Percentiles rank a stretch among this genome's conserved stretches.
Evolutionary conservation across 108 stramenopile genomes (phyloP).

Genomic region (Seminavis robusta): DNA sequence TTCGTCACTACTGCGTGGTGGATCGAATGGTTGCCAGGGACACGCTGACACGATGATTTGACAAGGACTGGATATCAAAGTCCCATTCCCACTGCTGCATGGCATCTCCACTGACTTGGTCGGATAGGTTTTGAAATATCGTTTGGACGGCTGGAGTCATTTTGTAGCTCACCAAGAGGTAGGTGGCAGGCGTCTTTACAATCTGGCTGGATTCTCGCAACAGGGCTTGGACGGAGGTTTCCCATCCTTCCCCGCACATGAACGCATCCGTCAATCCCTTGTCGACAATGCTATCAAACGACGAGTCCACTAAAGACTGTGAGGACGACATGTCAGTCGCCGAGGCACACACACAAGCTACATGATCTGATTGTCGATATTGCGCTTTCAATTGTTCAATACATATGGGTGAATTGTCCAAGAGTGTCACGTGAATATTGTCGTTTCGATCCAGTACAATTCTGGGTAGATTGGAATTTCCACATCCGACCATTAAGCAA

Average conservation of each 20-base stretch:
- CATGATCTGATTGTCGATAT: constrained; percentile 17
- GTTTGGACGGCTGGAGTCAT: constrained; percentile 24
- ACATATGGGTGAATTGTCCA: constrained; percentile 67
- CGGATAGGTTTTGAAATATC: constrained; percentile 24
- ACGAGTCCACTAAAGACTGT: background rate
- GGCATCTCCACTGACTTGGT: constrained; percentile 14
- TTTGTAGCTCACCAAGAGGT: constrained; percentile 41
- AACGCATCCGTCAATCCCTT: constrained; percentile 80
- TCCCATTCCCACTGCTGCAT: constrained; percentile 40
- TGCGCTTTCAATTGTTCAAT: constrained; percentile 36
- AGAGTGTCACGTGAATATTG: constrained; percentile 32
- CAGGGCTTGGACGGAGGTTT: constrained; percentile 31
- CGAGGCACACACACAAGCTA: constrained; percentile 71
- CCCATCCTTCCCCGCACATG: constrained; percentile 69
- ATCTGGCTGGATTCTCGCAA: constrained; percentile 24
- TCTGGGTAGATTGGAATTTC: constrained; percentile 56
- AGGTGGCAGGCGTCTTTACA: constrained; percentile 21
- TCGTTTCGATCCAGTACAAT: constrained; percentile 36
- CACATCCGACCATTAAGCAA: constrained; percentile 56
- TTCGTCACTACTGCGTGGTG: too few relatives aligned
- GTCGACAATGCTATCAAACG: constrained; percentile 64
- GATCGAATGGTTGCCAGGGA: constrained; percentile 21
- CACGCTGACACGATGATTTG: constrained; percentile 12
- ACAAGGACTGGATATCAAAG: constrained; percentile 14
- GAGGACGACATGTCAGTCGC: constrained; percentile 34